Conservation (phyloP, 139 green algal species). For the Bryopsis sp. region DNA sequence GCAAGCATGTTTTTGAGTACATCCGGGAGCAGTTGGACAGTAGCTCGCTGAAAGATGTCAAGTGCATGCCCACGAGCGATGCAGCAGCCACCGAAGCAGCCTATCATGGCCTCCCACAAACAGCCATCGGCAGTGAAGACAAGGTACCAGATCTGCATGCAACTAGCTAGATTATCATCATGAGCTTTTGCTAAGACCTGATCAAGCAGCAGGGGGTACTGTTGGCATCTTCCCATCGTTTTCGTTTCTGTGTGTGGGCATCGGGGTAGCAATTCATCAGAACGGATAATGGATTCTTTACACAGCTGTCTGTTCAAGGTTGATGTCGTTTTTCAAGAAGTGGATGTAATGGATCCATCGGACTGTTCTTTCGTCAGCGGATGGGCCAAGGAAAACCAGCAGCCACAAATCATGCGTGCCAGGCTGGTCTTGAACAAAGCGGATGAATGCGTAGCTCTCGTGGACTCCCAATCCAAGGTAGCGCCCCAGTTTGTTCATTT, state of each 20-base stretch:
- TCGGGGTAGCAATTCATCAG: background rate
- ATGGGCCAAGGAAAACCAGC: slow-evolving; percentile 33
- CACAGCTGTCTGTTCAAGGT: too few species aligned
- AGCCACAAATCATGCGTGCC: slow-evolving; percentile 38
- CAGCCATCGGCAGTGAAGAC: too few species aligned
- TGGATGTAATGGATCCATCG: slow-evolving; percentile 39
- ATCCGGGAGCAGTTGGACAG: slow-evolving; percentile 3
- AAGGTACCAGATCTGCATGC: too few species aligned
- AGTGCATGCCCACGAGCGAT: slow-evolving; percentile 21
- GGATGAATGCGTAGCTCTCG: slow-evolving; percentile 5
- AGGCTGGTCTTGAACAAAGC: slow-evolving; percentile 2
- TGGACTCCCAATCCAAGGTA: slow-evolving; percentile 10
- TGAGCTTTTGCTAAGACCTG: too few species aligned
- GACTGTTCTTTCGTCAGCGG: slow-evolving; percentile 37
- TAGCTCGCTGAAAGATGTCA: slow-evolving; percentile 14
- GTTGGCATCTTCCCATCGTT: too few species aligned
- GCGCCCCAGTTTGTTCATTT: background rate
- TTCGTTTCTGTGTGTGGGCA: too few species aligned
- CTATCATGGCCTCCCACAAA: slow-evolving; percentile 28
- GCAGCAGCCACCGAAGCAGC: slow-evolving; percentile 30
- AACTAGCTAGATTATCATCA: too few species aligned
- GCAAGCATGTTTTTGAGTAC: slow-evolving; percentile 16
- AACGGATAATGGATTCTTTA: background rate
- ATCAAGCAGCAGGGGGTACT: too few species aligned
- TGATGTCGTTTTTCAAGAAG: slow-evolving; percentile 39